These are phyloP conservation scores for Coemansia sp. DNA, from an alignment of 192 early-diverging fungal genomes.

Conservation along the genomic window DNA sequence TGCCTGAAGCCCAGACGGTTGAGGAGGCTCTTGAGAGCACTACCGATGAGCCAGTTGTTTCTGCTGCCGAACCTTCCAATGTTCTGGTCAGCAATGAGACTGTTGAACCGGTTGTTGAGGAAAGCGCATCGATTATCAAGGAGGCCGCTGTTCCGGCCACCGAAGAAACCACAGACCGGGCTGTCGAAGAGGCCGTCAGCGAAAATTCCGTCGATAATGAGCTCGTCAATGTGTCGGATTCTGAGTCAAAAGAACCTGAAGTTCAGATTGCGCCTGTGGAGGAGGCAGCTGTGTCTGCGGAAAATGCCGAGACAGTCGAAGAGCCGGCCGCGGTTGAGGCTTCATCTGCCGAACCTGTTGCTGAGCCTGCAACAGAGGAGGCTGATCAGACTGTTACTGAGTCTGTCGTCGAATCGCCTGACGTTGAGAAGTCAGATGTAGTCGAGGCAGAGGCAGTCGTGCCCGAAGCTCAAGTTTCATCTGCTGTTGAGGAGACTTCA, in stretches of 20 bases:
- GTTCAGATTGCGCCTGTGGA: not conserved
- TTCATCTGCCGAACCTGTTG: not conserved
- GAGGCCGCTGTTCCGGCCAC: too few relatives aligned
- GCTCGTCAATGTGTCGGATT: too few relatives aligned
- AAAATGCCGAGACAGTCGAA: not conserved
- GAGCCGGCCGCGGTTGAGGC: not conserved
- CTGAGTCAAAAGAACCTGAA: constrained; percentile 1
- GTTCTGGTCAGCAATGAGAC: not conserved
- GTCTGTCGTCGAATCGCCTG: not conserved
- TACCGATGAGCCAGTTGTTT: not conserved
- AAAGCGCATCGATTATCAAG: not conserved
- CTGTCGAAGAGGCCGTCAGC: not conserved
- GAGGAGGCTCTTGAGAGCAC: not conserved
- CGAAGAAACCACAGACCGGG: not conserved
- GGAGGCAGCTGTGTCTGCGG: not conserved
- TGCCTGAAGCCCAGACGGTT: not conserved
- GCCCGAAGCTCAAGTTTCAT: not conserved
- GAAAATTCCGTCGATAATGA: not conserved
- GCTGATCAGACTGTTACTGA: not conserved
- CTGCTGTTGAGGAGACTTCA: not conserved
- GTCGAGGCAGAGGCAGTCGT: too few relatives aligned
- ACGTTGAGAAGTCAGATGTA: not conserved
- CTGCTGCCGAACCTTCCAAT: not conserved
- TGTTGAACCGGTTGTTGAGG: not conserved
- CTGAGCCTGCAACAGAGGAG: constrained; percentile 1